Conservation (phyloP, 176 grass and related monocot species). For the Eleusine coracana region DNA sequence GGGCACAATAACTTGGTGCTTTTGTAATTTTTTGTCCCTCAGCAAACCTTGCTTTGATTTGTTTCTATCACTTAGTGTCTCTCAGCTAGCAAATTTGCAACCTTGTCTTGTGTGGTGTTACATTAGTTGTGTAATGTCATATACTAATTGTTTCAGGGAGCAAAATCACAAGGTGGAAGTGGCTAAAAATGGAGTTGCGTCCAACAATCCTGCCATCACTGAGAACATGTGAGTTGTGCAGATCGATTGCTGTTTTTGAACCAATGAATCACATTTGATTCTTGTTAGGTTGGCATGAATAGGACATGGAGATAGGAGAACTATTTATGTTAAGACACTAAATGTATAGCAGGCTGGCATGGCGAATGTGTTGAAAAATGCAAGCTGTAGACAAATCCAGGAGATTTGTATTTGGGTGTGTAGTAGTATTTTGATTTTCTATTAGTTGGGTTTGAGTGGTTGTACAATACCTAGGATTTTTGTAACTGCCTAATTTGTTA, state of each 20-base stretch:
- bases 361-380: neutral
- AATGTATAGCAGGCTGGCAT: neutral
- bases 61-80: neutral
- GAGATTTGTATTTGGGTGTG: neutral
- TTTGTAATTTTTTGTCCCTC: neutral
- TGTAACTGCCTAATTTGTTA: neutral
- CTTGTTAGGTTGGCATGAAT: neutral
- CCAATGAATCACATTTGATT: neutral
- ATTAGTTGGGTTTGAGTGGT: neutral
- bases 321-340: neutral
- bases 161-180: constrained; percentile 31
- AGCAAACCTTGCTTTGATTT: neutral
- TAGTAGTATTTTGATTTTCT: constrained; percentile 20
- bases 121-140: constrained; percentile 4
- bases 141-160: constrained; percentile 51
- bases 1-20: neutral
- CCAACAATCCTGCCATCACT: neutral
- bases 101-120: neutral
- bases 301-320: neutral
- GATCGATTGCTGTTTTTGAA: constrained; percentile 9
- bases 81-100: neutral
- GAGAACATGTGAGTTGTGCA: constrained; percentile 24
- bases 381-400: neutral
- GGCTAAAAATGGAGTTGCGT: constrained; percentile 27
- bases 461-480: neutral